These are phyloP conservation scores for Prunus armeniaca DNA, from an alignment of 306 rosid species.

Conservation along the genomic window DNA sequence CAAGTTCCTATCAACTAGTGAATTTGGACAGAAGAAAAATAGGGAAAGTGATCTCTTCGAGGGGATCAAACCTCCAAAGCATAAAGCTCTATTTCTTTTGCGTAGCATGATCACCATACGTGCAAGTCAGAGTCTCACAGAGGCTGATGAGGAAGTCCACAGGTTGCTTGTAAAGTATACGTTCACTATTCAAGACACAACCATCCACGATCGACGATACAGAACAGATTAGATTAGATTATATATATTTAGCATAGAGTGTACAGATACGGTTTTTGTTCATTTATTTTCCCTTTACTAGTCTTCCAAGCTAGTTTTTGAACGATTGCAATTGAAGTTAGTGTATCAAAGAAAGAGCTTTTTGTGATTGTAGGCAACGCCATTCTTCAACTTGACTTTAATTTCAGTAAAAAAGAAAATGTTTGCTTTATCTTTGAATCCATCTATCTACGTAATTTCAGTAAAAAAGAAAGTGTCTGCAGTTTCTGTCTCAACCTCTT, in stretches of 20 bases:
- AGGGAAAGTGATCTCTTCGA: background rate
- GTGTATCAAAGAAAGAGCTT: conserved; percentile 17
- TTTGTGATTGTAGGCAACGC: conserved; percentile 12
- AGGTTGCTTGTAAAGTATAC: no score
- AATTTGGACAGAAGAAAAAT: no score
- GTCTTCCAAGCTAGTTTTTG: background rate
- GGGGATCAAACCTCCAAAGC: background rate
- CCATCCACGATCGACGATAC: no score
- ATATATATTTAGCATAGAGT: background rate
- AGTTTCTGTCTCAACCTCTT: conserved; percentile 67
- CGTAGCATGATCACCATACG: no score
- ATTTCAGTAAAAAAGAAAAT: background rate
- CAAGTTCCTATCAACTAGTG: conserved; percentile 24
- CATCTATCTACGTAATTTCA: background rate
- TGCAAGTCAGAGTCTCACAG: no score
- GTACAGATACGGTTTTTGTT: background rate
- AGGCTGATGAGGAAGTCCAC: no score
- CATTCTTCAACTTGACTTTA: conserved; percentile 7
- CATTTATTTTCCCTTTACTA: background rate
- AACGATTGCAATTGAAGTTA: conserved; percentile 4
- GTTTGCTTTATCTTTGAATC: conserved; percentile 42
- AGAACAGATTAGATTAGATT: background rate
- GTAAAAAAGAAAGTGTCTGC: conserved; percentile 9
- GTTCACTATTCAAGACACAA: no score
- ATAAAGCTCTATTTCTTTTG: no score